phyloP scores from a whole-genome alignment of 352 stramenopile species.

The Globisporangium nodosum region DNA sequence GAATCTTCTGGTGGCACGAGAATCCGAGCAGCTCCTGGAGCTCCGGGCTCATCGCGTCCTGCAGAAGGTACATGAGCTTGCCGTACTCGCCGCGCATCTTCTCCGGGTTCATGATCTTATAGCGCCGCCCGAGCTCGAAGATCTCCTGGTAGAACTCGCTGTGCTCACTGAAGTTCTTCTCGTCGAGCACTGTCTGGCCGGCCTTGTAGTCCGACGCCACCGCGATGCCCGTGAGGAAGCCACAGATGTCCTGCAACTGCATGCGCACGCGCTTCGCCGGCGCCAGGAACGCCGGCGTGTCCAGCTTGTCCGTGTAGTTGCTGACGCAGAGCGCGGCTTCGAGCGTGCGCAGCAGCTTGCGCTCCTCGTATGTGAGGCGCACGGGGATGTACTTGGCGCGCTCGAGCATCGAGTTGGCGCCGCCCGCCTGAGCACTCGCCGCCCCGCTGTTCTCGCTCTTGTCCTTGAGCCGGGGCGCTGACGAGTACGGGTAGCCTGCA shows the following conservation, averaged over 20 bases:
- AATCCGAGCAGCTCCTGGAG: conserved; percentile 86
- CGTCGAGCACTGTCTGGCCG: conserved; percentile 81
- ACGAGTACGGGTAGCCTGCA: conserved; percentile 32
- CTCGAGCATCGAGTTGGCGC: conserved; percentile 64
- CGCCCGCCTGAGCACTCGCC: neutral
- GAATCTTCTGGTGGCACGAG: conserved; percentile 72
- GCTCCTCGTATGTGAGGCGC: conserved; percentile 92
- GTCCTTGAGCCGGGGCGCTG: conserved; percentile 9
- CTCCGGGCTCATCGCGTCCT: conserved; percentile 85
- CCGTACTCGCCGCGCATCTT: conserved; percentile 97
- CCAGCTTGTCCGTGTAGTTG: conserved; percentile 93
- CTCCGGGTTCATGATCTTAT: conserved; percentile 99
- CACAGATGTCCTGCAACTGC: conserved; percentile 90
- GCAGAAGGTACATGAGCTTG: conserved; percentile 93
- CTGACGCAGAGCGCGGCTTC: conserved; percentile 91
- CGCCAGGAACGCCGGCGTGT: conserved; percentile 61
- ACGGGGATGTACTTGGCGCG: conserved; percentile 96
- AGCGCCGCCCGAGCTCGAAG: conserved; percentile 93
- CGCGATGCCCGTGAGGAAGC: conserved; percentile 90
- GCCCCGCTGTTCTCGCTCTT: neutral
- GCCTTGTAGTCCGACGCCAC: conserved; percentile 86
- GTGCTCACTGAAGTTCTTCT: conserved; percentile 89
- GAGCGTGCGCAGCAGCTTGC: conserved; percentile 92
- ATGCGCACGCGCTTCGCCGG: conserved; percentile 78
- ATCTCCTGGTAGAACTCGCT: conserved; percentile 86